Base-by-base conservation (phyloP, 1,284 basidiomycete species). In the Hemileccinum hortonii region DNA sequence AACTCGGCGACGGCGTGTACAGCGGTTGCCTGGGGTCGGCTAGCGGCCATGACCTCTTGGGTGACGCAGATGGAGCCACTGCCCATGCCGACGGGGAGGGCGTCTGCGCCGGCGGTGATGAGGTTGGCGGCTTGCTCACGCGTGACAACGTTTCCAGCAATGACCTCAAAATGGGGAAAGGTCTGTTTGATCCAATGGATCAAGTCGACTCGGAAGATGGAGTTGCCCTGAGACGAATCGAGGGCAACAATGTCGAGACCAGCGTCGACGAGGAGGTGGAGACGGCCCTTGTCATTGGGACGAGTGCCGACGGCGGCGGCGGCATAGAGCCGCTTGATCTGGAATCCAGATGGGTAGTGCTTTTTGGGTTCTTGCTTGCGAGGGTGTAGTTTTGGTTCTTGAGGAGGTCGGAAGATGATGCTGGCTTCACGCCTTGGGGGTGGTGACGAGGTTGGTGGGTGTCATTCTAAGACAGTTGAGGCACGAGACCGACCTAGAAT, bases 1-100 rank as follows among this genome's bases (percentile, higher is more conserved):
- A 98, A 98, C 75, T 99, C 94, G 24, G 95, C 85, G 14, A 99
- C 96, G 42, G 92, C 87, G 71, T 92, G 90, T 14, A 99, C 94
- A 14, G 97, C 96, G 0, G 95, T 97, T 12, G 95, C 96, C 73
- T 99, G 96, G 2, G 96, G 97, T 33, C 96, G 86, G 30, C 96
- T 97, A 51, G 98, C 96, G n/a, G 97, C 96, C 92, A 98, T 99
- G 64, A 99, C 92, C 71, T 99, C 96, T 74, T 99, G 96, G 6
- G 96, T 99, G 74, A 99, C 99, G 71, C 96, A 99, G 68, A 99
- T 99, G 12, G 94, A 97, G 18, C 96, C 96, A 15, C 89, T 93
- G 47, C 96, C 96, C 96, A 99, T 99, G 49, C 96, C 97, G 40
- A 99, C 82, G 44, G 94, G 90, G 11, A 99, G 81, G 37, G 82